Evolutionary conservation across 2,329 filamentous ascomycete genomes (phyloP).

Genomic region (Penicillium crustosum): DNA sequence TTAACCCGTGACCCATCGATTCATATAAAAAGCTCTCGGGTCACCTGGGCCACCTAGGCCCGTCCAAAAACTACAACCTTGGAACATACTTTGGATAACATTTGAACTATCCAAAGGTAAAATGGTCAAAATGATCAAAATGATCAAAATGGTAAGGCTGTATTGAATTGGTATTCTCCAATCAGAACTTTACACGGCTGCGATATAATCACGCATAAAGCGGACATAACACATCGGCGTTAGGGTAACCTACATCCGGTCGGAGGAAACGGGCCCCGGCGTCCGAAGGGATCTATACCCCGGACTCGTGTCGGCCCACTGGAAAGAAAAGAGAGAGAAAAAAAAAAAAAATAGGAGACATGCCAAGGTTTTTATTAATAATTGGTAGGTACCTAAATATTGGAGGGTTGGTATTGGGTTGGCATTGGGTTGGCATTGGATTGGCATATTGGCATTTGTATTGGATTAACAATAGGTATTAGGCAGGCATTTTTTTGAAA

Average conservation of each 20-base stretch:
- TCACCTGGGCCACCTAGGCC: too few relatives aligned
- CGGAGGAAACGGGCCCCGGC: slow-evolving; percentile 21
- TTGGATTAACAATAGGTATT: not conserved
- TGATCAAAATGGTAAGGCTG: not conserved
- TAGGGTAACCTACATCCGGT: slow-evolving; percentile 17
- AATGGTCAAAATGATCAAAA: too few relatives aligned
- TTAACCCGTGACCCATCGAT: not conserved
- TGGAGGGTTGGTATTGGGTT: not conserved
- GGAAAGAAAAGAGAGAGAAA: not conserved
- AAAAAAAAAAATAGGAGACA: not conserved
- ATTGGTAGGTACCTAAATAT: not conserved
- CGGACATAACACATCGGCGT: slow-evolving; percentile 9
- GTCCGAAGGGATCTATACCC: slow-evolving; percentile 22
- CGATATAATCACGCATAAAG: not conserved
- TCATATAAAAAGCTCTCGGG: not conserved
- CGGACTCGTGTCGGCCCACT: slow-evolving; percentile 13
- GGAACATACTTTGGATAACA: not conserved
- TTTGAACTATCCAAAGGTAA: not conserved
- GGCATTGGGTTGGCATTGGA: not conserved
- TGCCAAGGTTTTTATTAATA: slow-evolving; percentile 1
- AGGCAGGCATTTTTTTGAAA: not conserved
- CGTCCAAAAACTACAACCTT: not conserved
- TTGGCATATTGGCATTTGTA: not conserved
- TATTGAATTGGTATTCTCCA: not conserved
- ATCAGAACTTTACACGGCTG: not conserved